Evolutionary conservation across 2,329 filamentous ascomycete species (phyloP).

Genomic region (Aureobasidium zeae): DNA sequence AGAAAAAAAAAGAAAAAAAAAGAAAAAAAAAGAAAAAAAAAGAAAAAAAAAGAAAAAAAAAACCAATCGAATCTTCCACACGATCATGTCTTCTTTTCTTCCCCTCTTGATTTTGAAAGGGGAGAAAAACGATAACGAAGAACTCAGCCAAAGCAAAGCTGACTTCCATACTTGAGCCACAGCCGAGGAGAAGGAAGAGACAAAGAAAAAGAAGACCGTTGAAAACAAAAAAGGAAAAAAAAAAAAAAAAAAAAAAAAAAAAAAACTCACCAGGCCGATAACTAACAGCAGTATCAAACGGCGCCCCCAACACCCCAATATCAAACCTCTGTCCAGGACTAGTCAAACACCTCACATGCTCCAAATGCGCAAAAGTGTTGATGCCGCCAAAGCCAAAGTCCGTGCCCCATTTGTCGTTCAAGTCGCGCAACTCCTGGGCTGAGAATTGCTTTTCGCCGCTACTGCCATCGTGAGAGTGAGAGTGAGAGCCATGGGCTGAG

Average conservation of each 20-base stretch:
- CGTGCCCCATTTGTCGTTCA: constrained; percentile 19
- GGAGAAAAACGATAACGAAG: too few species aligned
- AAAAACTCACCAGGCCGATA: constrained; percentile 33
- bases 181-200: too few species aligned
- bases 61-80: too few species aligned
- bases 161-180: not conserved
- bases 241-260: not conserved
- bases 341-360: constrained; percentile 40
- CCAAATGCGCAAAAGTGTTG: constrained; percentile 37
- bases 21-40: too few species aligned
- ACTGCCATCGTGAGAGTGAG: constrained; percentile 16
- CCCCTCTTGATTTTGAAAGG: too few species aligned
- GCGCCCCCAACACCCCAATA: constrained; percentile 41
- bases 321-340: constrained; percentile 34
- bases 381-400: constrained; percentile 26
- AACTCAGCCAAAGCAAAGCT: too few species aligned
- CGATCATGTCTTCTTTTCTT: too few species aligned
- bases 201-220: too few species aligned
- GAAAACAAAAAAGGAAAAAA: not conserved
- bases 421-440: constrained; percentile 15
- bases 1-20: too few species aligned
- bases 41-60: too few species aligned
- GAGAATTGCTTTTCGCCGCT: constrained; percentile 15
- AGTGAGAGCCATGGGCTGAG: constrained; percentile 13
- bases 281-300: constrained; percentile 42